These are phyloP conservation scores for Malus hybrid DNA, from an alignment of 331 rosid genomes.

Conservation along the genomic window DNA sequence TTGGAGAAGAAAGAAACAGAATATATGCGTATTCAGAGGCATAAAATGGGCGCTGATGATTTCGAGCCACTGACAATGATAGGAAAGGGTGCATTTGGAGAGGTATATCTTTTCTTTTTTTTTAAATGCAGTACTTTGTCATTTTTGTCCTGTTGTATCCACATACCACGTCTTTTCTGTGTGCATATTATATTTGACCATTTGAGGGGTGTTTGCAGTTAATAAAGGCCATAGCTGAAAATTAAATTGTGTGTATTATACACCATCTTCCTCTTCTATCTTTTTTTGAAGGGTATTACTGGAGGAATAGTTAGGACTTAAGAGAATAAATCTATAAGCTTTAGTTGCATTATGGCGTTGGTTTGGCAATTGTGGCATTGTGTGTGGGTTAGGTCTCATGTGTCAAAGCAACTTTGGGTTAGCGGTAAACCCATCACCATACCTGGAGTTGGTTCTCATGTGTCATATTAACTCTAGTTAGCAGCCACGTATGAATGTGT, in stretches of 20 bases:
- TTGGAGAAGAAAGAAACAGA: slow-evolving; percentile 96
- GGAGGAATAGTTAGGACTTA: background rate
- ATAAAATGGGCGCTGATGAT: slow-evolving; percentile 99
- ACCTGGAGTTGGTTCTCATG: background rate
- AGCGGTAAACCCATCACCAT: background rate
- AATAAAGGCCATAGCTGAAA: background rate
- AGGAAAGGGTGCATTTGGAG: slow-evolving; percentile 99
- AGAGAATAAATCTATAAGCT: background rate
- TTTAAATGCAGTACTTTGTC: background rate
- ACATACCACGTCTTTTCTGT: background rate
- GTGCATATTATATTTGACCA: background rate
- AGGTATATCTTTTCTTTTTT: slow-evolving; percentile 38
- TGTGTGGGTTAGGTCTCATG: background rate
- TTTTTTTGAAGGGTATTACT: background rate
- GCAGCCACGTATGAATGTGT: background rate
- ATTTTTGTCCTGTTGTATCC: background rate
- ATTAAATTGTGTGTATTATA: background rate
- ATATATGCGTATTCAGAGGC: slow-evolving; percentile 98
- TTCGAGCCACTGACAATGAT: slow-evolving; percentile 97
- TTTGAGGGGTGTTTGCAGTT: background rate
- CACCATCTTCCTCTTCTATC: background rate
- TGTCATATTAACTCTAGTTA: background rate
- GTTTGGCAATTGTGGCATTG: background rate
- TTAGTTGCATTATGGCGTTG: background rate
- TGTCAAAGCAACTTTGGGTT: background rate